Evolutionary conservation across 1,139 yeast genomes (phyloP).

Genomic region (Candida sp.): DNA sequence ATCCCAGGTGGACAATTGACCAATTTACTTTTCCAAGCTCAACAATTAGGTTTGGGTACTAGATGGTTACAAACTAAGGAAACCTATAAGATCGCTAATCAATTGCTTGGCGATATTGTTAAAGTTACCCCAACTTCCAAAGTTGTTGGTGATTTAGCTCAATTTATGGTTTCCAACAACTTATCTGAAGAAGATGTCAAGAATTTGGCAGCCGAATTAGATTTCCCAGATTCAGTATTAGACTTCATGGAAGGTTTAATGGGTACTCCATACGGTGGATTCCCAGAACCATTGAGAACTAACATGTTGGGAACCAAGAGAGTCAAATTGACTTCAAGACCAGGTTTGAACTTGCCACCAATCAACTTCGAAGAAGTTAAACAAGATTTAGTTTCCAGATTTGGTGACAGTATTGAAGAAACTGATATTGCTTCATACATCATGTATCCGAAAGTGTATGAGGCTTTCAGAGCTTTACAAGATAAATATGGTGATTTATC

Average conservation of each 20-base stretch:
- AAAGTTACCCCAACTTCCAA: conserved; percentile 99
- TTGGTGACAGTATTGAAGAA: conserved; percentile 59
- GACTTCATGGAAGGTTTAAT: conserved; percentile 99
- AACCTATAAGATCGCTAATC: conserved; percentile 88
- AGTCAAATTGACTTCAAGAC: conserved; percentile 82
- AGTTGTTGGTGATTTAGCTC: conserved; percentile 99
- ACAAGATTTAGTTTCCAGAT: conserved; percentile 68
- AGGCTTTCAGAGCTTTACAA: conserved; percentile 69
- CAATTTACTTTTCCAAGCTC: conserved; percentile 96
- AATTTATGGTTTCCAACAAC: conserved; percentile 96
- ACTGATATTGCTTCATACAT: conserved; percentile 91
- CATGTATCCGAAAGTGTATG: conserved; percentile 98
- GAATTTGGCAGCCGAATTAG: conserved; percentile 84
- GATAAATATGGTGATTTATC: conserved; percentile 91
- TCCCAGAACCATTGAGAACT: conserved; percentile 98
- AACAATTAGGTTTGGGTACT: conserved; percentile 95
- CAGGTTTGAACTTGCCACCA: conserved; percentile 87
- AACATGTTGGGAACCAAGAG: conserved; percentile 83
- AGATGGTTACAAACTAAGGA: conserved; percentile 96
- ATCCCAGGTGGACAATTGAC: conserved; percentile 99
- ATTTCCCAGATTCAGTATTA: conserved; percentile 97
- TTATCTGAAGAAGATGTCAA: conserved; percentile 80
- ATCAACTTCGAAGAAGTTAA: conserved; percentile 69
- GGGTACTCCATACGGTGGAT: conserved; percentile 99
- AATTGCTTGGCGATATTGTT: conserved; percentile 90